A percentile compares a stretch with the other conserved stretches of the same genome.
phyloP scores from a whole-genome alignment of 257 asterid genomes.

The Solanum raphanifolium region DNA sequence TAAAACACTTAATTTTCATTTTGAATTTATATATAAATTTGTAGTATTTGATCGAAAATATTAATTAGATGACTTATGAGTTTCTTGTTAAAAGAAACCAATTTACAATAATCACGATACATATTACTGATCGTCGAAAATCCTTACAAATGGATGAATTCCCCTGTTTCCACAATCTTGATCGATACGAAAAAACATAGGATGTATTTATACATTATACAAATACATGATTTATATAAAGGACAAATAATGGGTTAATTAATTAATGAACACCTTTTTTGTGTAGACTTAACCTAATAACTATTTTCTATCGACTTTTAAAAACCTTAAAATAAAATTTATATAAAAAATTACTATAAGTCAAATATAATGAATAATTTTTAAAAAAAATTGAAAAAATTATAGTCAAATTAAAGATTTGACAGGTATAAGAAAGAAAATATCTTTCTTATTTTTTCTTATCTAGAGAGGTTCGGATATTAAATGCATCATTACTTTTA shows the following conservation, averaged over 20 bases:
- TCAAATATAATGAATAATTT: background rate
- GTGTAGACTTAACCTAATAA: background rate
- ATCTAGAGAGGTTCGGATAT: background rate
- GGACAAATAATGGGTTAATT: background rate
- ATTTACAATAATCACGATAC: background rate
- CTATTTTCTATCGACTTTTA: background rate
- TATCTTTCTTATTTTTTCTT: no score
- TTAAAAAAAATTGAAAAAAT: background rate
- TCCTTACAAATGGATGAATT: background rate
- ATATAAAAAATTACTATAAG: background rate
- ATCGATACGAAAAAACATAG: no score
- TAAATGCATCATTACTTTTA: background rate
- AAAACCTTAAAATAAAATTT: no score
- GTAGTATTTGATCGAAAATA: background rate
- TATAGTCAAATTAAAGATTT: background rate
- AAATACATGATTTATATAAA: background rate
- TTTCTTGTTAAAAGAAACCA: no score
- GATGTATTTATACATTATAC: no score
- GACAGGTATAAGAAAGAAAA: background rate
- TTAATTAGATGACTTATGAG: background rate
- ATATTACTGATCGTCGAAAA: background rate
- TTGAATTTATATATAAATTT: no score
- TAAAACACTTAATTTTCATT: background rate
- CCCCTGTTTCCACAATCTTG: background rate
- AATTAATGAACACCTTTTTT: background rate